These are phyloP conservation scores for Backusella liffmaniae DNA, from an alignment of 192 early-diverging fungal genomes.

Conservation along the genomic window DNA sequence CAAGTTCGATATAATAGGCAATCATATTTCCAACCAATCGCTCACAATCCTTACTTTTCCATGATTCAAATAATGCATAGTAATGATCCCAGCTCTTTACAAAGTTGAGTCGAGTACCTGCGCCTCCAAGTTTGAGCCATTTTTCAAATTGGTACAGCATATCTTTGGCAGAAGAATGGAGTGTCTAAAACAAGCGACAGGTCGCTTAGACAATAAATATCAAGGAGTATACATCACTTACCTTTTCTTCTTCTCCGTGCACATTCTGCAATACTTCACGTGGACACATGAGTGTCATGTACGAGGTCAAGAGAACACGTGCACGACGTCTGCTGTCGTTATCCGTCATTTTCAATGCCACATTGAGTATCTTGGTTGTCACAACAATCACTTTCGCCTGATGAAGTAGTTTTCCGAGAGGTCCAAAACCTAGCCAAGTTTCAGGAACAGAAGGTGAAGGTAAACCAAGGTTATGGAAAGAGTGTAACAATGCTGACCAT, in stretches of 20 bases:
- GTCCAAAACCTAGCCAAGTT: slow-evolving; percentile 28
- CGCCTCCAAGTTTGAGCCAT: slow-evolving; percentile 23
- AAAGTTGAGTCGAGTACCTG: slow-evolving; percentile 36
- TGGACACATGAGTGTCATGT: slow-evolving; percentile 70
- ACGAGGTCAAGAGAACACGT: slow-evolving; percentile 70
- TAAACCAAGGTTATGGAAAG: slow-evolving; percentile 18
- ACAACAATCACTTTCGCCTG: slow-evolving; percentile 36
- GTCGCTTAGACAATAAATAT: slow-evolving; percentile 12
- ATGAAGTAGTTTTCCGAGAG: slow-evolving; percentile 33
- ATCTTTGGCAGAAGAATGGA: slow-evolving; percentile 32
- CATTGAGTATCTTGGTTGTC: slow-evolving; percentile 36
- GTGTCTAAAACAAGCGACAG: slow-evolving; percentile 20
- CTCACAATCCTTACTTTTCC: slow-evolving; percentile 66
- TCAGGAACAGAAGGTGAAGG: background rate
- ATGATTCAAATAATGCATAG: slow-evolving; percentile 64
- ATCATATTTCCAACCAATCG: slow-evolving; percentile 61
- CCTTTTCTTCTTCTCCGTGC: slow-evolving; percentile 53
- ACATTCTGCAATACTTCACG: slow-evolving; percentile 56
- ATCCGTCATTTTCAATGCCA: slow-evolving; percentile 28
- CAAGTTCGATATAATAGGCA: slow-evolving; percentile 68
- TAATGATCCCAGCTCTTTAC: slow-evolving; percentile 55
- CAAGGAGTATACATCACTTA: slow-evolving; percentile 17
- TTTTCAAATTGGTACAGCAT: slow-evolving; percentile 35
- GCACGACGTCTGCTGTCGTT: slow-evolving; percentile 48
- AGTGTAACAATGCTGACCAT: slow-evolving; percentile 12